Percentiles rank a stretch among this genome's conserved stretches.
These are phyloP conservation scores for Teratosphaeria gauchensis DNA, from an alignment of 2,329 filamentous ascomycete species.

Conservation along the genomic window DNA sequence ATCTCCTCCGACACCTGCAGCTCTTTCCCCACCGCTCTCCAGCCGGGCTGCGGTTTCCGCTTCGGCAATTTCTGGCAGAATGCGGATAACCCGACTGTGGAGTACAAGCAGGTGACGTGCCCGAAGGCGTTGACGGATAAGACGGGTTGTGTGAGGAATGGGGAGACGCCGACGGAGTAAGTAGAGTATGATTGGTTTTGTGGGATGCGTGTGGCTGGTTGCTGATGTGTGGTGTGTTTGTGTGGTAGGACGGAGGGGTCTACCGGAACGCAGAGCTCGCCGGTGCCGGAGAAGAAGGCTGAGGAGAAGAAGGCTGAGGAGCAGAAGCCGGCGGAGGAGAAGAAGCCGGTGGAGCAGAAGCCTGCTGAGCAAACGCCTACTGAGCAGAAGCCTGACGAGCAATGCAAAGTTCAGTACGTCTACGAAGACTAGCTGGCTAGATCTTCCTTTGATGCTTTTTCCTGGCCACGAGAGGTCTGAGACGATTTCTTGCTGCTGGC, in stretches of 20 bases:
- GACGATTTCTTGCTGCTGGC: neutral
- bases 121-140: conserved; percentile 40
- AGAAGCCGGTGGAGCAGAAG: neutral
- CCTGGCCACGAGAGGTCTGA: neutral
- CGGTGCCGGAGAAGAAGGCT: neutral
- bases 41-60: conserved; percentile 52
- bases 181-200: neutral
- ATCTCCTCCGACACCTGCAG: conserved; percentile 43
- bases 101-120: conserved; percentile 48
- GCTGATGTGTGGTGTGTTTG: neutral
- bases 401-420: conserved; percentile 14
- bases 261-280: neutral
- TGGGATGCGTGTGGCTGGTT: too few species aligned
- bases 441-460: neutral
- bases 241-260: neutral
- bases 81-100: conserved; percentile 31
- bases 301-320: neutral
- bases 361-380: neutral
- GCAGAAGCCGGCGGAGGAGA: neutral
- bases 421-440: conserved; percentile 10
- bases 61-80: conserved; percentile 53
- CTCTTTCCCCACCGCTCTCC: conserved; percentile 43
- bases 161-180: conserved; percentile 10
- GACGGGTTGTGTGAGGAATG: conserved; percentile 31
- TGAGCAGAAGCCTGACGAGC: neutral